Conservation (phyloP, 169 alveolate species). For the Eimeria maxima region DNA sequence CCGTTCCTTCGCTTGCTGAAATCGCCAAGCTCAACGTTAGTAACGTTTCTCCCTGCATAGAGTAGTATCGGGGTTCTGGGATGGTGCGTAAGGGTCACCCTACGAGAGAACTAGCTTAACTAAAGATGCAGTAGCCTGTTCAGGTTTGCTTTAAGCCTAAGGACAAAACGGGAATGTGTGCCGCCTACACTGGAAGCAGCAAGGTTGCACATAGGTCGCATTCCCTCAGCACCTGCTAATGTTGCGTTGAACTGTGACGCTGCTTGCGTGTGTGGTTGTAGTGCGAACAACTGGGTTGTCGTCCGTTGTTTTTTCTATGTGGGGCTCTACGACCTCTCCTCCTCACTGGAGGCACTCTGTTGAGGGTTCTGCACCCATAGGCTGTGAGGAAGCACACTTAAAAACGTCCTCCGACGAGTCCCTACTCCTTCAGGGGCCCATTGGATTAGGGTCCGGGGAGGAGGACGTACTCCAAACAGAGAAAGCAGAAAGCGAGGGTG, state of each 20-base stretch:
- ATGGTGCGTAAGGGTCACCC: not conserved
- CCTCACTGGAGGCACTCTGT: conserved; percentile 35
- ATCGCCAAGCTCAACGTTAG: not conserved
- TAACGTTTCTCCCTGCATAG: not conserved
- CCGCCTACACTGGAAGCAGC: not conserved
- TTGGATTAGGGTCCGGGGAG: conserved; percentile 36
- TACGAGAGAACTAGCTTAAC: not conserved
- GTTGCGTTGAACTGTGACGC: not conserved
- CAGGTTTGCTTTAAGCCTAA: not conserved
- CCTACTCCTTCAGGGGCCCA: conserved; percentile 25
- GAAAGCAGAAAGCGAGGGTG: conserved; percentile 34
- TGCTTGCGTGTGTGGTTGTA: not conserved
- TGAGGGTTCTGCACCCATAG: not conserved
- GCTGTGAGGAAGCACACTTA: conserved; percentile 17
- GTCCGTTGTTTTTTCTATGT: conserved; percentile 23
- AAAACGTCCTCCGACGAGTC: conserved; percentile 9
- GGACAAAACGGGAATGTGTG: not conserved
- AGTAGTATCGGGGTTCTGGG: not conserved
- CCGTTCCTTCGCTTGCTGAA: not conserved
- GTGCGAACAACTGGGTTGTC: not conserved
- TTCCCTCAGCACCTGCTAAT: not conserved
- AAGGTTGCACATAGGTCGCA: not conserved
- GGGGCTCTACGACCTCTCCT: conserved; percentile 37
- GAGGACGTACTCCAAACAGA: conserved; percentile 47
- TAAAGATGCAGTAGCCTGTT: not conserved